Base-by-base conservation (phyloP, 1,284 basidiomycete species). In the Austroboletus novae-zelandiae region DNA sequence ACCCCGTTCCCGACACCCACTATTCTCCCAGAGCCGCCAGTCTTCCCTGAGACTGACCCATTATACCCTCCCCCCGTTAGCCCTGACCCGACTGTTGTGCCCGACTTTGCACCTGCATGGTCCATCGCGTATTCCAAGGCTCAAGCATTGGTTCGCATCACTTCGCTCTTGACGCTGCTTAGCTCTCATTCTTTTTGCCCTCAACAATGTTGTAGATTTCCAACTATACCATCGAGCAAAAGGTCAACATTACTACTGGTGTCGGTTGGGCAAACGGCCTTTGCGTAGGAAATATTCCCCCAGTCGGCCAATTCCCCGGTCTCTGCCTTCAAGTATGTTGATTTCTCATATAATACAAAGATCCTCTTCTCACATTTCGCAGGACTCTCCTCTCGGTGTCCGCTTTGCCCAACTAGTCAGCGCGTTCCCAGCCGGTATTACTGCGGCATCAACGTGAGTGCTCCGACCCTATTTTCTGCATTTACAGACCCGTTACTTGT, bases 371-470 rank as follows among this genome's bases (percentile, higher is more conserved):
- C 34, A 30, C 39, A 0, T 39, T 5, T 7, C 34, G 32, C 51
- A 80, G 61, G 82, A 83, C 53, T 77, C 77, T 3, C 80, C 75
- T 1, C 74, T 79, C 43, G 78, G 79, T 14, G 77, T 83, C 1
- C 72, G 74, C 13, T 63, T 62, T 51, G 58, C 70, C 2, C 65
- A 64, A 18, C 44, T 69, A 4, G 59, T 65, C 29, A 79, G 75
- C 13, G 72, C 78, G 0, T 83, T 81, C 52, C 80, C 80, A 5
- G 65, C 77, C 4, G 80, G 75, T 4, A 75, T 85, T 51, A 81
- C 79, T 29, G 64, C 69, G n/a, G 80, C 77, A 6, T 71, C 76
- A n/a, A 81, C 78, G 30, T 82, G 74, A 78, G 61, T 70, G 37
- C 6, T 17, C 18, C 4, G 1, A 29, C 11, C 50, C 51, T 7